These are phyloP conservation scores for Aspergillus affinis DNA, from an alignment of 495 filamentous ascomycete species.

Conservation along the genomic window DNA sequence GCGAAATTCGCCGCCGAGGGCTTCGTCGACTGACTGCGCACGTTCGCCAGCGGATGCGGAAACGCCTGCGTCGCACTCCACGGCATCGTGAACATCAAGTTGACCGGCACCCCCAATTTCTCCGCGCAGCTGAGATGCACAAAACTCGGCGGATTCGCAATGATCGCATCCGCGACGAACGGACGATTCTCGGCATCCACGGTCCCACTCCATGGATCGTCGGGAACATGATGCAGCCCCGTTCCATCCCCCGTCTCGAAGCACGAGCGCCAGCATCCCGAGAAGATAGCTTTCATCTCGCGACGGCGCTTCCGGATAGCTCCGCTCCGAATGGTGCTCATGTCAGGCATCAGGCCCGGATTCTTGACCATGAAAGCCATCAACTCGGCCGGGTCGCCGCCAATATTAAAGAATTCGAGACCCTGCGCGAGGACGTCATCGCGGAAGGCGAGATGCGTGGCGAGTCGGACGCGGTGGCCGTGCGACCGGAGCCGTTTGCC, in stretches of 20 bases:
- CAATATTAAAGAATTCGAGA: conserved; percentile 77
- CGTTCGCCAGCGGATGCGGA: conserved; percentile 44
- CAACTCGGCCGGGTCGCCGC: conserved; percentile 74
- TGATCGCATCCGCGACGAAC: conserved; percentile 80
- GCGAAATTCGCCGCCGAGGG: conserved; percentile 65
- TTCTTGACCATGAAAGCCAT: conserved; percentile 92
- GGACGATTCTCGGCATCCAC: conserved; percentile 43
- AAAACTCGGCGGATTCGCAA: conserved; percentile 82
- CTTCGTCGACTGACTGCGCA: conserved; percentile 52
- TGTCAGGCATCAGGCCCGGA: conserved; percentile 71
- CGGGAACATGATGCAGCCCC: conserved; percentile 38
- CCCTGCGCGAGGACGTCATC: conserved; percentile 66
- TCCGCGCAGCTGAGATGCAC: conserved; percentile 82
- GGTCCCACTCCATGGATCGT: conserved; percentile 37
- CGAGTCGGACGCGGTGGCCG: conserved; percentile 74
- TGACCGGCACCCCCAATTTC: conserved; percentile 72
- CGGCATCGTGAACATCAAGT: conserved; percentile 72
- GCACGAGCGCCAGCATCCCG: conserved; percentile 80
- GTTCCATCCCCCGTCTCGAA: conserved; percentile 62
- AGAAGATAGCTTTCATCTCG: conserved; percentile 67
- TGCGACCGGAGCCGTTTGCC: conserved; percentile 63
- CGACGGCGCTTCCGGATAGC: conserved; percentile 65
- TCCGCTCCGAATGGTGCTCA: conserved; percentile 64
- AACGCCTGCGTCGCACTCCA: background rate
- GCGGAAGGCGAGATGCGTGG: conserved; percentile 72